Evolutionary conservation across 495 filamentous ascomycete species (phyloP).

Genomic region (Tuber brumale): DNA sequence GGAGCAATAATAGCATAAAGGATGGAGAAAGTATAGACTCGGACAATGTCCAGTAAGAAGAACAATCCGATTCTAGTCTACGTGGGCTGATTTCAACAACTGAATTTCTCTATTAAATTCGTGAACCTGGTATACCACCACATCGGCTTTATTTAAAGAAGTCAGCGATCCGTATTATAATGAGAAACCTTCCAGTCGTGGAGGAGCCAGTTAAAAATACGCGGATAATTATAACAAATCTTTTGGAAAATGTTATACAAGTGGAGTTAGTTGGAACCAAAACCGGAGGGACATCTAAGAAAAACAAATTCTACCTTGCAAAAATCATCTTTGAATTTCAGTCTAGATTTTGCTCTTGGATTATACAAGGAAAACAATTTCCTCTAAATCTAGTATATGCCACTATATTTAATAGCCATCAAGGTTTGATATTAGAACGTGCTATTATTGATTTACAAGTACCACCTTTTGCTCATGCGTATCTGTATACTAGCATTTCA

Average conservation of each 20-base stretch:
- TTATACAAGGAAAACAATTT: constrained; percentile 11
- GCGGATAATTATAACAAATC: not conserved
- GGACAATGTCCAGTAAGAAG: too few relatives aligned
- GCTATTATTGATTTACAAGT: constrained; percentile 13
- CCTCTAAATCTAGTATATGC: constrained; percentile 18
- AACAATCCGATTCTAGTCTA: too few relatives aligned
- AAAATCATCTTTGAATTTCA: constrained; percentile 19
- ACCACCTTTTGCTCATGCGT: constrained; percentile 13
- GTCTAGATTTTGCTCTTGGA: constrained; percentile 9
- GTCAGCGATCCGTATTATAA: too few relatives aligned
- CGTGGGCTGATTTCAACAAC: too few relatives aligned
- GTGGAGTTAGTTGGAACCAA: too few relatives aligned
- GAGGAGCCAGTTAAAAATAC: too few relatives aligned
- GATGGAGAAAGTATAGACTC: too few relatives aligned
- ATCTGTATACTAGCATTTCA: constrained; percentile 18
- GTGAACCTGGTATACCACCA: too few relatives aligned
- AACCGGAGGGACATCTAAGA: not conserved
- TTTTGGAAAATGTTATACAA: not conserved
- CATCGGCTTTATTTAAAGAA: too few relatives aligned
- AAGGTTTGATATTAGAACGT: constrained; percentile 17
- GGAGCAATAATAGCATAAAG: too few relatives aligned
- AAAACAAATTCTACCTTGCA: constrained; percentile 9
- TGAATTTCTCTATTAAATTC: too few relatives aligned
- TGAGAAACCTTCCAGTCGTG: too few relatives aligned
- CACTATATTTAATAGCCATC: constrained; percentile 24